These are phyloP conservation scores for Neofusicoccum ribis DNA, from an alignment of 2,329 filamentous ascomycete species.

Conservation along the genomic window DNA sequence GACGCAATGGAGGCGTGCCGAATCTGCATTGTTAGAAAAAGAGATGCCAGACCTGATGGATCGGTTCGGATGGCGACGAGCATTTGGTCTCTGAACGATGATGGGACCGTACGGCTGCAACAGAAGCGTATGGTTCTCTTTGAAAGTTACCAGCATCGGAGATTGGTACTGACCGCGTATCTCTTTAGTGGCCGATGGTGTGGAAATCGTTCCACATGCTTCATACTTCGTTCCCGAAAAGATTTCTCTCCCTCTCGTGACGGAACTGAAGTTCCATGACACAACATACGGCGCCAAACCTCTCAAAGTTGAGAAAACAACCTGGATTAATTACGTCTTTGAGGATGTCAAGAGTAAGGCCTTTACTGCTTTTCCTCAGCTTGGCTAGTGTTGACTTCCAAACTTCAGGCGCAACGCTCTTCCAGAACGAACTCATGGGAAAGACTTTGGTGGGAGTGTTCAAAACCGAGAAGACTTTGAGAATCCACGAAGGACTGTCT, in stretches of 20 bases:
- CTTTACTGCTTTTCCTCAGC: too few relatives aligned
- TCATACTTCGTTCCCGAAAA: conserved; percentile 49
- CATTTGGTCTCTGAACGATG: conserved; percentile 47
- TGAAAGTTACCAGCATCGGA: neutral
- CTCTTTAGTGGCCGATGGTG: conserved; percentile 20
- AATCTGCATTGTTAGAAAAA: conserved; percentile 46
- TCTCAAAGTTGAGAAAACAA: conserved; percentile 39
- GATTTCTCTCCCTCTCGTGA: conserved; percentile 41
- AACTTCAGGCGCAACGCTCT: conserved; percentile 35
- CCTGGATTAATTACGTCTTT: conserved; percentile 50
- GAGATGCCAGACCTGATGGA: conserved; percentile 38
- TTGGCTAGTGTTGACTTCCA: neutral
- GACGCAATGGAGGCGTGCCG: conserved; percentile 40
- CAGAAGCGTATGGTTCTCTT: conserved; percentile 33
- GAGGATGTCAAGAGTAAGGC: conserved; percentile 30
- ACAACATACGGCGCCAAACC: conserved; percentile 36
- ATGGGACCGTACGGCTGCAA: conserved; percentile 44
- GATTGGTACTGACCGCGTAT: neutral
- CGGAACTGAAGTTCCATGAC: conserved; percentile 43
- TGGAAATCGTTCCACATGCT: conserved; percentile 42
- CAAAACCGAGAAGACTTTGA: conserved; percentile 46
- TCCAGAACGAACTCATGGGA: conserved; percentile 50
- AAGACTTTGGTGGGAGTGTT: conserved; percentile 45
- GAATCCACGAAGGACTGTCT: conserved; percentile 45
- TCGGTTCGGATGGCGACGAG: conserved; percentile 43